phyloP scores from a whole-genome alignment of 768 basidiomycete genomes.

The Porphyrellus cyaneotinctus region DNA sequence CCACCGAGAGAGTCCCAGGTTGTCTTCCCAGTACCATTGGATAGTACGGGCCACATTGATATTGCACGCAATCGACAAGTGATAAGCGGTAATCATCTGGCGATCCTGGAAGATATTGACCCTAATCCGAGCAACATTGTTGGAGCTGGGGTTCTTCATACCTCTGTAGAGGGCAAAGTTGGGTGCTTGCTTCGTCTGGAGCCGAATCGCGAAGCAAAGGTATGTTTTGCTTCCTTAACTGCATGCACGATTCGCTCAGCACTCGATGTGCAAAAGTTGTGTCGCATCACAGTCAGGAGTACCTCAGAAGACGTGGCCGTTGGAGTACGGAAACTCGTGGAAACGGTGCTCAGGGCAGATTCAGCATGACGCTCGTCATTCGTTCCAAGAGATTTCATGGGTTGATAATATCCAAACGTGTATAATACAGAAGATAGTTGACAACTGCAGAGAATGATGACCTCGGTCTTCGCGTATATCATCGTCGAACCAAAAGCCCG shows the following conservation, averaged over 20 bases:
- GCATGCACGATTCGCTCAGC: neutral
- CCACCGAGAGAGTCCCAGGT: constrained; percentile 87
- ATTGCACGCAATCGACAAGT: constrained; percentile 67
- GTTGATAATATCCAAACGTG: constrained; percentile 13
- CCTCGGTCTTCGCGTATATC: too few species aligned
- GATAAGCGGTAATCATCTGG: constrained; percentile 72
- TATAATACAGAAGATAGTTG: constrained; percentile 28
- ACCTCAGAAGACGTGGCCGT: constrained; percentile 87
- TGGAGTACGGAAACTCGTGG: constrained; percentile 57
- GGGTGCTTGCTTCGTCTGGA: constrained; percentile 91
- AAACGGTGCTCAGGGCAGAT: constrained; percentile 35
- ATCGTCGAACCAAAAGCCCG: constrained; percentile 38
- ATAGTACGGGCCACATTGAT: constrained; percentile 68
- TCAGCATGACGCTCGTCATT: constrained; percentile 5
- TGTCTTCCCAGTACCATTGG: constrained; percentile 78
- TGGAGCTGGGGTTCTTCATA: constrained; percentile 94
- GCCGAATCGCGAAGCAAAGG: constrained; percentile 95
- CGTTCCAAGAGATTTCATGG: constrained; percentile 6
- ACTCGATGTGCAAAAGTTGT: constrained; percentile 54
- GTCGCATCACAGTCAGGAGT: constrained; percentile 89
- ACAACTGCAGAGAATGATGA: neutral
- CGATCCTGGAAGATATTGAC: constrained; percentile 80
- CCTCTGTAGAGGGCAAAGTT: constrained; percentile 87
- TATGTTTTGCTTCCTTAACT: constrained; percentile 30
- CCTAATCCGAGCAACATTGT: constrained; percentile 94